Evolutionary conservation across 345 rosid genomes (phyloP).

Genomic region (Turritis glabra): DNA sequence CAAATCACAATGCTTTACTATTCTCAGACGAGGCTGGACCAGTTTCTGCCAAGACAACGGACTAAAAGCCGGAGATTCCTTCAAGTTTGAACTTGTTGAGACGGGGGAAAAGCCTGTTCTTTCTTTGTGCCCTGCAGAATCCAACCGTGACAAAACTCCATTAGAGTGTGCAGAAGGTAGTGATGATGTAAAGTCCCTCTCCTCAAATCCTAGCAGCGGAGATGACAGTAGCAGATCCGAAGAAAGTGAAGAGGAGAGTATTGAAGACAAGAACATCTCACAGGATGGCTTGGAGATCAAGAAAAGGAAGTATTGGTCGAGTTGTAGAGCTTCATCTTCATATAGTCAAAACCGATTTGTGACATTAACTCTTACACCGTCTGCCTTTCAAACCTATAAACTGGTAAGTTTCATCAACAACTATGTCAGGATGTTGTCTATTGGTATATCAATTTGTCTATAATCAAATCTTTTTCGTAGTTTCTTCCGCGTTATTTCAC

Average conservation of each 20-base stretch:
- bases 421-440: not conserved
- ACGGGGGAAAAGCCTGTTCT: slow-evolving; percentile 12
- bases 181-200: not conserved
- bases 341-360: slow-evolving; percentile 12
- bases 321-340: slow-evolving; percentile 26
- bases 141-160: not conserved
- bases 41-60: slow-evolving; percentile 26
- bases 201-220: not conserved
- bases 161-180: slow-evolving; percentile 8
- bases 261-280: not conserved
- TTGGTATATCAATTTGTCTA: not conserved
- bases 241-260: slow-evolving; percentile 12
- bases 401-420: slow-evolving; percentile 14
- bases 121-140: not conserved
- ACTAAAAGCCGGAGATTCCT: slow-evolving; percentile 22
- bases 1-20: not conserved
- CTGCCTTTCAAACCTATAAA: not conserved
- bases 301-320: not conserved
- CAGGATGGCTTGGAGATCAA: not conserved
- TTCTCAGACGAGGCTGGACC: slow-evolving; percentile 16
- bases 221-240: slow-evolving; percentile 8
- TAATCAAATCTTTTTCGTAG: slow-evolving; percentile 1
- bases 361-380: slow-evolving; percentile 23
- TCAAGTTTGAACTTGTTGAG: not conserved
- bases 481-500: slow-evolving; percentile 25